Evolutionary conservation across 495 filamentous ascomycete species (phyloP).

Genomic region (Neurospora terricola): DNA sequence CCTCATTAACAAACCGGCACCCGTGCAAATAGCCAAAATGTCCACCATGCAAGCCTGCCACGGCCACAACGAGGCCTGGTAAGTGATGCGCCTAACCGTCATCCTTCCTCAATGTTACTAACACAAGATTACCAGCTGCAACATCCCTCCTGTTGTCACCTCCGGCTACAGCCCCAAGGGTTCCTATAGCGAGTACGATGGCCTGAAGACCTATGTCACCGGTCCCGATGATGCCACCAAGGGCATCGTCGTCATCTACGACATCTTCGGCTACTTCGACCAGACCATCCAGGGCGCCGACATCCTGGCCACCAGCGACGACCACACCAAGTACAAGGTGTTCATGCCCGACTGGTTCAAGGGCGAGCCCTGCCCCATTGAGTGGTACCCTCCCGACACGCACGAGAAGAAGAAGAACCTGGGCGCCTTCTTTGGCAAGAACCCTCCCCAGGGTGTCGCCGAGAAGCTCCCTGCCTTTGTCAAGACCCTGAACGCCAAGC

Average conservation of each 20-base stretch:
- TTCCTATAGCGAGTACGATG: slow-evolving; percentile 50
- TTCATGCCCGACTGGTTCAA: slow-evolving; percentile 64
- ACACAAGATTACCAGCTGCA: slow-evolving; percentile 31
- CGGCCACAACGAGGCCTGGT: slow-evolving; percentile 47
- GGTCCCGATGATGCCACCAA: slow-evolving; percentile 47
- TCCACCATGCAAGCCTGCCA: slow-evolving; percentile 40
- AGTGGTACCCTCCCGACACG: slow-evolving; percentile 68
- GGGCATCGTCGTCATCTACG: slow-evolving; percentile 54
- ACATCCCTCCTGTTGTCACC: slow-evolving; percentile 55
- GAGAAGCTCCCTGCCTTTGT: slow-evolving; percentile 55
- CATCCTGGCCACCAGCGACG: slow-evolving; percentile 50
- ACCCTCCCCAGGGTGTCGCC: slow-evolving; percentile 52
- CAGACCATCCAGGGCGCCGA: slow-evolving; percentile 64
- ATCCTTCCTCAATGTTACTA: slow-evolving; percentile 22
- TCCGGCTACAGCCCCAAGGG: slow-evolving; percentile 58
- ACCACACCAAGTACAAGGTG: slow-evolving; percentile 49
- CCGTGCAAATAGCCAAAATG: slow-evolving; percentile 28
- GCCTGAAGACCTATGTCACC: slow-evolving; percentile 63
- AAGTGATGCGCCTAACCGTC: neutral
- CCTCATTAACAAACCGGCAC: neutral
- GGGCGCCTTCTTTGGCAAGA: slow-evolving; percentile 63
- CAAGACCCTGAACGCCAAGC: slow-evolving; percentile 42
- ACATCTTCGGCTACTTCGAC: slow-evolving; percentile 65
- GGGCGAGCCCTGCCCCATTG: slow-evolving; percentile 44
- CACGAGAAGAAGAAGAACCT: slow-evolving; percentile 71